Evolutionary conservation across 2,329 filamentous ascomycete species (phyloP), one percentile per base, ranked within the genome.

Genomic region (Fusarium nisikadoi): DNA sequence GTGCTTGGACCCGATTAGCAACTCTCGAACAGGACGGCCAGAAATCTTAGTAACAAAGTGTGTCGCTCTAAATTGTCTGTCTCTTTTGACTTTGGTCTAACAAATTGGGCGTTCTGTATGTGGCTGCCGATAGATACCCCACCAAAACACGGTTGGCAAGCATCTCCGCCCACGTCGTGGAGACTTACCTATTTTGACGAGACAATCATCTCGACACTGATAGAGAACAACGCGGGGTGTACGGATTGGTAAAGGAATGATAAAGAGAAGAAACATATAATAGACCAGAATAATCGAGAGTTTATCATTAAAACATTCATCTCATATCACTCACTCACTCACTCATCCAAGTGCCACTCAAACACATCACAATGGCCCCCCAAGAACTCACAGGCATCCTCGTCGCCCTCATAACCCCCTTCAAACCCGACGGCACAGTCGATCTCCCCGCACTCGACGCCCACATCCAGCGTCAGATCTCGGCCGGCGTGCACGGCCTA

Each of bases 381-480:
- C 52, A 71, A 60, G 77, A 75, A 56, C 75, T 81, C 50, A 75
- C 73, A 43, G 85, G 85, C 68, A 85, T 87, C 64, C 79, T 86
- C 69, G 85, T 86, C 42, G 85, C 85, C 58, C 78, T 87, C 16
- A 82, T 84, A 74, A 87, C 85, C 23, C 84, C 84, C 5, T 86
- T 83, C 76, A 84, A 80, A 3, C 79, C 81, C 10, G 83, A 85
- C 68, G 77, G 80, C 17, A 70, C 77, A 19, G 83, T 87, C 60
- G 84, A 86, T 70, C 73, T 73, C 16, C 50, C 55, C 19, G 75
- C 49, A 14, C 70, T 77, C 4, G 75, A 77, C 50, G 70, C 79
- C 16, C 85, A 87, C 75, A 83, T 87, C 70, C 80, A 86, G 61
- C 80, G 80, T 58, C 80, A 86, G 19, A 81, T 87, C 63, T 68